Evolutionary conservation across 1,284 basidiomycete species (phyloP), one percentile per base, ranked within the genome.

Genomic region (Termitomyces sp.): DNA sequence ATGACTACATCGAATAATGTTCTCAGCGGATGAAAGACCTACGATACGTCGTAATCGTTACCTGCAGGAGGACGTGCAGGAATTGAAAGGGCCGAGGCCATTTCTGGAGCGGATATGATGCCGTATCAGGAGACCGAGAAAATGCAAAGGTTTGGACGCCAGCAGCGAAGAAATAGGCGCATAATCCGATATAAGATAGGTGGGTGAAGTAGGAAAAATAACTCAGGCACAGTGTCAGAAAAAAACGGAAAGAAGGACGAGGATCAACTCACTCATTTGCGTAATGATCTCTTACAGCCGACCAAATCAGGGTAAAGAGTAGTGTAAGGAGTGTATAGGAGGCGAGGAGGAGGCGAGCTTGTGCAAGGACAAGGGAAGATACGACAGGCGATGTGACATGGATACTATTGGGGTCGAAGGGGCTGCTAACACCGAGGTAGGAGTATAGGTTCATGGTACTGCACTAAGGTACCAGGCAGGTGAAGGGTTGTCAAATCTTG

Each of bases 141-240:
- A 78, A 86, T 1, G 66, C 65, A 12, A 78, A 52, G 0, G 81
- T 81, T 56, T 88, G 85, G 1, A 80, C 72, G 3, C 77, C 73
- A 0, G 84, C 67, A 0, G 83, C 83, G 63, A 76, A 83, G 66
- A 83, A 80, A 66, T 86, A 88, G 13, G 83, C 73, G 31, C 75
- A 73, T 2, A 88, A 61, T 0, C 86, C 86, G 44, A 81, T 79
- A 58, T 82, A 85, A 0, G 82, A 77, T 2, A 88, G 73, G 55
- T 82, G 64, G 0, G 86, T 84, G 68, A 89, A 84, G 67, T 79
- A 85, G 3, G 80, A 78, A 61, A 84, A 74, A 70, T 74, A 81
- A n/a, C 84, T 40, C 10, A 8, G 21, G 26, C 43, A 26, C 5
- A 34, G 15, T 10, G 46, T 55, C 52, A 45, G 53, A 5, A n/a